These are phyloP conservation scores for Nannochloris sp. DNA, from an alignment of 139 green algal species.

Conservation along the genomic window DNA sequence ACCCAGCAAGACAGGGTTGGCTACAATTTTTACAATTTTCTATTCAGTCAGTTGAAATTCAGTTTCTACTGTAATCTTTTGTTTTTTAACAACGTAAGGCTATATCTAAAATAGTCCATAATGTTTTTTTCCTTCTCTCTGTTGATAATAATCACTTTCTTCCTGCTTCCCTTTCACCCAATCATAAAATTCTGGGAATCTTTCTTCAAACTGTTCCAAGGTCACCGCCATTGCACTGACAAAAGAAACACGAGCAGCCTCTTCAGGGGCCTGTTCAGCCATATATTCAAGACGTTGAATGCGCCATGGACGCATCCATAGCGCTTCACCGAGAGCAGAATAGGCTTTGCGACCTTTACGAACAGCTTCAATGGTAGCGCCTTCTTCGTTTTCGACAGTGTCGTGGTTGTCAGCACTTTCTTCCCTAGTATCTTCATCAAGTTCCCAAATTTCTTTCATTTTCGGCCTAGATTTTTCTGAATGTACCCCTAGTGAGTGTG, in stretches of 20 bases:
- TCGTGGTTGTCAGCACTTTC: not conserved
- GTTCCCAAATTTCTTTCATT: not conserved
- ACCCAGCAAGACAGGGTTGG: too few relatives aligned
- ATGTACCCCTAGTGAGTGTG: not conserved
- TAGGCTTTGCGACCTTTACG: not conserved
- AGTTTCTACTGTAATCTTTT: too few relatives aligned
- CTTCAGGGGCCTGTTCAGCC: not conserved
- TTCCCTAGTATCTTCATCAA: not conserved
- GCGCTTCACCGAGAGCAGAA: not conserved
- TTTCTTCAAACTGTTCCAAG: not conserved
- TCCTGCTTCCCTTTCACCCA: not conserved
- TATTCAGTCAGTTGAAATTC: too few relatives aligned
- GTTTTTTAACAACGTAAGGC: too few relatives aligned
- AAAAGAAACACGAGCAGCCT: not conserved
- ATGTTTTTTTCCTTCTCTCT: too few relatives aligned
- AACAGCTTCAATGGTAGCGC: too few relatives aligned
- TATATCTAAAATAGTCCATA: too few relatives aligned
- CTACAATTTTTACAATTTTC: too few relatives aligned
- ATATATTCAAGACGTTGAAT: constrained; percentile 5
- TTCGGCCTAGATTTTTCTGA: not conserved
- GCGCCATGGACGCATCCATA: not conserved
- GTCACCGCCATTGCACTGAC: not conserved
- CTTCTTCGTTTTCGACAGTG: not conserved
- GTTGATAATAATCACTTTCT: too few relatives aligned
- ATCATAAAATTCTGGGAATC: constrained; percentile 7